phyloP scores from a whole-genome alignment of 2,329 filamentous ascomycete species.

The Aspergillus thermomutatus region DNA sequence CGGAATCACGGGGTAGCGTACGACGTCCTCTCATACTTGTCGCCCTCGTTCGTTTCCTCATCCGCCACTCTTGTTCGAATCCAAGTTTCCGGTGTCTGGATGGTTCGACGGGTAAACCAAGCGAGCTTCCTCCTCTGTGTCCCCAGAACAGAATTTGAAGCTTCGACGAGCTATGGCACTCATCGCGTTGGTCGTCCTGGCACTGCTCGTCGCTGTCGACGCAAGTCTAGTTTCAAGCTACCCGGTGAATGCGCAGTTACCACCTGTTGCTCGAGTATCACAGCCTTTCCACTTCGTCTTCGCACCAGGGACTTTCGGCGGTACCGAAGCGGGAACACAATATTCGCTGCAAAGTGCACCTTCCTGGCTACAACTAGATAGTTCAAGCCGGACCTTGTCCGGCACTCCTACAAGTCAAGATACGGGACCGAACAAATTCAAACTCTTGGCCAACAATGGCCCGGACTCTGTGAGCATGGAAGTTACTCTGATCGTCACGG shows the following conservation, averaged over 20 bases:
- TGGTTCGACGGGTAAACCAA: constrained; percentile 3
- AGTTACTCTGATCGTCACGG: constrained; percentile 68
- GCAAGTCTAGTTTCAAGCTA: constrained; percentile 52
- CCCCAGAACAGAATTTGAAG: constrained; percentile 2
- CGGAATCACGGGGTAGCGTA: constrained; percentile 16
- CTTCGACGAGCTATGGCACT: constrained; percentile 24
- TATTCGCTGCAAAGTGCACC: constrained; percentile 68
- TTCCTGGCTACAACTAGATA: constrained; percentile 71
- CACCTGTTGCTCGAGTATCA: constrained; percentile 69
- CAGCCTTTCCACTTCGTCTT: constrained; percentile 48
- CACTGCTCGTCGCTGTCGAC: constrained; percentile 25
- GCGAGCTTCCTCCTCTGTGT: constrained; percentile 16
- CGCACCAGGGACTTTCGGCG: constrained; percentile 64
- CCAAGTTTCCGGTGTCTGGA: background rate
- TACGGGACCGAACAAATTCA: constrained; percentile 59
- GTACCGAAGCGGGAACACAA: constrained; percentile 52
- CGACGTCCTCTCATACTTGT: constrained; percentile 14
- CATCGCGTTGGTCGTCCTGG: constrained; percentile 23
- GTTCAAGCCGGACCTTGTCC: constrained; percentile 60
- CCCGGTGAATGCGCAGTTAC: constrained; percentile 80
- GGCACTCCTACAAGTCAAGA: constrained; percentile 63
- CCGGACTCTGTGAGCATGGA: constrained; percentile 62
- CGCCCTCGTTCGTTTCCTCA: constrained; percentile 3
- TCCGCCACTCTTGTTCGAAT: constrained; percentile 4
- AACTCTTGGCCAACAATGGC: constrained; percentile 66